These are phyloP conservation scores for Lipomyces sp. DNA, from an alignment of 805 yeast genomes.

Conservation along the genomic window DNA sequence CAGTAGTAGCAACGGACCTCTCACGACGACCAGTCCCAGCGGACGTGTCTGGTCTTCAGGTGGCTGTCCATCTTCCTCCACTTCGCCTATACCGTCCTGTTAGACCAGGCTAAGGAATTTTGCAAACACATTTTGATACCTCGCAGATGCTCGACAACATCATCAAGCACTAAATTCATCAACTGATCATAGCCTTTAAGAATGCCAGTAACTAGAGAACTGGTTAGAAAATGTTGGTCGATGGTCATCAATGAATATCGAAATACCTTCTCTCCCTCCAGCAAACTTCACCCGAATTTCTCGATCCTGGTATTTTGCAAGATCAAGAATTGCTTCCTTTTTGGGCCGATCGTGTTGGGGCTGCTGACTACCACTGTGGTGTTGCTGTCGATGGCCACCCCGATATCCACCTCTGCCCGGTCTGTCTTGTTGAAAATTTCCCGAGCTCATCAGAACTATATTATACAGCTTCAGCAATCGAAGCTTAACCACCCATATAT, in stretches of 20 bases:
- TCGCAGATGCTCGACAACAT: constrained; percentile 66
- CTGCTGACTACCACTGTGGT: constrained; percentile 15
- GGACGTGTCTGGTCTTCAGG: constrained; percentile 62
- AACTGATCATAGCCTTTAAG: constrained; percentile 93
- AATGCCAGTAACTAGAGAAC: constrained; percentile 63
- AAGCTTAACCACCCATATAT: neutral
- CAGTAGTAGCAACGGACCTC: constrained; percentile 80
- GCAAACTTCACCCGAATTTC: constrained; percentile 75
- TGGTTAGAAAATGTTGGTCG: neutral
- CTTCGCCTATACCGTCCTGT: constrained; percentile 49
- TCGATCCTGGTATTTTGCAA: constrained; percentile 75
- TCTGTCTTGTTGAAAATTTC: constrained; percentile 17
- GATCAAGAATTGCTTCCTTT: constrained; percentile 85
- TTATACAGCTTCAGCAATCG: neutral
- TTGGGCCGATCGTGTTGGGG: constrained; percentile 69
- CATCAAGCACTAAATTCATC: constrained; percentile 77
- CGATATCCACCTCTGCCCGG: constrained; percentile 22
- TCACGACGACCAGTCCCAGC: constrained; percentile 78
- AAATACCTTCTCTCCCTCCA: constrained; percentile 72
- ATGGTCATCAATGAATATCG: neutral
- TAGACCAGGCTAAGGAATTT: neutral
- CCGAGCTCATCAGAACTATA: neutral
- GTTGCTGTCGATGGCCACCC: constrained; percentile 29
- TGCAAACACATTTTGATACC: constrained; percentile 46
- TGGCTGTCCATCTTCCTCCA: constrained; percentile 62